A percentile compares a stretch with the other conserved stretches of the same genome.
phyloP scores from a whole-genome alignment of 2,329 filamentous ascomycete genomes.

The Stagonosporopsis tanaceti region DNA sequence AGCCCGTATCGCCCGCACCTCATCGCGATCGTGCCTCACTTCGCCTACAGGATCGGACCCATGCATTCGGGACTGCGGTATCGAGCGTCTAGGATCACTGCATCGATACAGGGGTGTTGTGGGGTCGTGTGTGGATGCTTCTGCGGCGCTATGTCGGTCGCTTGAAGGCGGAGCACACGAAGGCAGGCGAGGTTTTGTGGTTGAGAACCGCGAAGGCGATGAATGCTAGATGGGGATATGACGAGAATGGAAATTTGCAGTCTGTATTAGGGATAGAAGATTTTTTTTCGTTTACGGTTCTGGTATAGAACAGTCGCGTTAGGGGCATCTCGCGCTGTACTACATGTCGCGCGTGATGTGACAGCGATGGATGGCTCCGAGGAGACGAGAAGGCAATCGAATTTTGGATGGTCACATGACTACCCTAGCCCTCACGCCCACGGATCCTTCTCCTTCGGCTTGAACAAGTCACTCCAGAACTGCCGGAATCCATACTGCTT shows the following conservation, averaged over 20 bases:
- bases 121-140: background rate
- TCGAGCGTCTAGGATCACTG: background rate
- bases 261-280: too few relatives aligned
- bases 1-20: background rate
- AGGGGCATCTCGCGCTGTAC: too few relatives aligned
- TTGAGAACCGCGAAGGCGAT: background rate
- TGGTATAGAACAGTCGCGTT: too few relatives aligned
- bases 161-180: background rate
- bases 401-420: too few relatives aligned
- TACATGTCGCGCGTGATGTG: too few relatives aligned
- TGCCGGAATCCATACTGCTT: slow-evolving; percentile 84
- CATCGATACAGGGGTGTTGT: background rate
- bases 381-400: too few relatives aligned
- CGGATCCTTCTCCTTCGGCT: slow-evolving; percentile 16
- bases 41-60: slow-evolving; percentile 13
- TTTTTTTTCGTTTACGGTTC: too few relatives aligned
- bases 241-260: too few relatives aligned
- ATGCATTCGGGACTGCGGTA: background rate
- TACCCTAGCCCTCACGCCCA: background rate
- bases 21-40: slow-evolving; percentile 8
- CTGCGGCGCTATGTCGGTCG: background rate
- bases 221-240: too few relatives aligned
- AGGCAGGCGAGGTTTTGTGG: background rate
- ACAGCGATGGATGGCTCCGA: too few relatives aligned
- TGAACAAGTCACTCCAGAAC: slow-evolving; percentile 85